A percentile compares a stretch with the other conserved stretches of the same genome.
Conservation (phyloP, 228 moss, liverwort and hornwort species). For the Sphagnum fallax region DNA sequence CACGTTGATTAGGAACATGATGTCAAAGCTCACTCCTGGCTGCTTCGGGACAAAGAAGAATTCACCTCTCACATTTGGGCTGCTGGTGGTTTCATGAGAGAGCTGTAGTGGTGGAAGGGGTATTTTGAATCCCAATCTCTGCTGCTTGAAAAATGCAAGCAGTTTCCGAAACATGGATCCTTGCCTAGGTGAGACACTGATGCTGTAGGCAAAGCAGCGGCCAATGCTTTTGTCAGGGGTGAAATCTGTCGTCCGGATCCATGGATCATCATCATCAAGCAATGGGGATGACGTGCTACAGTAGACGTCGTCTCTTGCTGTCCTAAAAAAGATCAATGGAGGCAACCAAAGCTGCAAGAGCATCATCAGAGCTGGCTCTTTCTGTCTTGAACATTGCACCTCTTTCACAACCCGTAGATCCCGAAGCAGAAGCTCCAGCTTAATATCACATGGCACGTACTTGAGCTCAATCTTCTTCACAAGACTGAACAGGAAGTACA, state of each 20-base stretch:
- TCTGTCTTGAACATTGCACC: constrained; percentile 20
- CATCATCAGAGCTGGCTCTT: constrained; percentile 38
- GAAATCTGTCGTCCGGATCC: constrained; percentile 74
- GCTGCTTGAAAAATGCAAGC: constrained; percentile 30
- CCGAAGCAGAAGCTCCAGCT: constrained; percentile 45
- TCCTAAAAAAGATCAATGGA: constrained; percentile 64
- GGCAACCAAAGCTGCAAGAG: constrained; percentile 63
- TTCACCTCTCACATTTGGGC: background rate
- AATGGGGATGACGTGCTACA: constrained; percentile 35
- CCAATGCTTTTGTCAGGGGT: constrained; percentile 55
- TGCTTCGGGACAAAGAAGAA: constrained; percentile 31
- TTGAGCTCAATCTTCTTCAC: constrained; percentile 11
- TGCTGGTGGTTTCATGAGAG: constrained; percentile 8
- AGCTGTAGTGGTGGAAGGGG: constrained; percentile 8
- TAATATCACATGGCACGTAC: constrained; percentile 36
- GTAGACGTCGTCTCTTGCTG: constrained; percentile 58
- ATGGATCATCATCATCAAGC: constrained; percentile 82
- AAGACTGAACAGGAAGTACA: constrained; percentile 40
- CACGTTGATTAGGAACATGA: constrained; percentile 64
- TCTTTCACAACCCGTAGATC: constrained; percentile 47
- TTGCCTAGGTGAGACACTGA: constrained; percentile 58
- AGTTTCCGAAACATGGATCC: constrained; percentile 40
- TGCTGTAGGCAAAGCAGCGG: constrained; percentile 57
- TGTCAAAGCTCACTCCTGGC: constrained; percentile 26
- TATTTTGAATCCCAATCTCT: constrained; percentile 22